These are phyloP conservation scores for Simplicillium sp. DNA, from an alignment of 2,329 filamentous ascomycete species.

Conservation along the genomic window DNA sequence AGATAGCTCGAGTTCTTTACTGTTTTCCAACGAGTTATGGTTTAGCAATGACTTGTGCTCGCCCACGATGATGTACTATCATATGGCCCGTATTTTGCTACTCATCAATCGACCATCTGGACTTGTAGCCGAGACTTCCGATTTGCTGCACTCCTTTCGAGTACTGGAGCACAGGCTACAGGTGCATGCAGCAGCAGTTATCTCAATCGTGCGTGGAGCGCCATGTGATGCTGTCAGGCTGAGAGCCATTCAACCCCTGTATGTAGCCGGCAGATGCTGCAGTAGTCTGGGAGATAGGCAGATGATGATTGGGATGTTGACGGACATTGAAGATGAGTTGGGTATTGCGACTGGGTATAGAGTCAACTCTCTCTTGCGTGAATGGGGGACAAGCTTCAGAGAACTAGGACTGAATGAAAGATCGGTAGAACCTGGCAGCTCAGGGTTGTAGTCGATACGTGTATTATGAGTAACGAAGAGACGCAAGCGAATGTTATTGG, in stretches of 20 bases:
- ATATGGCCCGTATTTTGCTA: background rate
- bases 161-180: background rate
- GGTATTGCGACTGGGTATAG: background rate
- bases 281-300: background rate
- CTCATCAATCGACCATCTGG: background rate
- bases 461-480: no score
- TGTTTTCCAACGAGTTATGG: background rate
- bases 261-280: background rate
- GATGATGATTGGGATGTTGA: background rate
- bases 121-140: background rate
- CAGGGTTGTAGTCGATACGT: no score
- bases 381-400: background rate
- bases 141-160: background rate
- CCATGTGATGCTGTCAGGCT: background rate
- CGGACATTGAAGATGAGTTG: background rate
- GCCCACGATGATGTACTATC: background rate
- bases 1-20: background rate
- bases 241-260: background rate
- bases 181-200: background rate
- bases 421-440: no score
- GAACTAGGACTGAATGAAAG: no score
- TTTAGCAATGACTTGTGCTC: background rate
- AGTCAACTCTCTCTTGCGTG: background rate
- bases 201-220: background rate
- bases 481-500: no score